Evolutionary conservation across 345 rosid species (phyloP).

Genomic region (Noccaea caerulescens): DNA sequence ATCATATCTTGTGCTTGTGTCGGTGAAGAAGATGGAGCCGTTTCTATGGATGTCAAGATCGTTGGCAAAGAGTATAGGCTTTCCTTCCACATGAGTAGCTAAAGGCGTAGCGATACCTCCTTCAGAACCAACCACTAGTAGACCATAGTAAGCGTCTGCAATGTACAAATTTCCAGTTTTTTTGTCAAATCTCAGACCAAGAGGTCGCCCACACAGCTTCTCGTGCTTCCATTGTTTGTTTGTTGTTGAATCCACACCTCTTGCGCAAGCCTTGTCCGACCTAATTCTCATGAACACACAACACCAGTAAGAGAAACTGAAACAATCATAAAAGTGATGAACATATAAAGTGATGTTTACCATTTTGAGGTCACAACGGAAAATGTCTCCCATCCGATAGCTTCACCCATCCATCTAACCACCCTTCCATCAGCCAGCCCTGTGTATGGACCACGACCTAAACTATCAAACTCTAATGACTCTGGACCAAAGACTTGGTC

Average conservation of each 20-base stretch:
- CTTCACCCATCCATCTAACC: conserved; percentile 96
- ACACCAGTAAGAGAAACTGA: conserved; percentile 12
- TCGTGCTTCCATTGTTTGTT: conserved; percentile 90
- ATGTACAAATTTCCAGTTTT: conserved; percentile 68
- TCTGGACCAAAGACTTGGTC: conserved; percentile 88
- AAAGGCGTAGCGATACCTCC: conserved; percentile 86
- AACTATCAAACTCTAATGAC: conserved; percentile 80
- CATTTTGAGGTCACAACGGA: conserved; percentile 75
- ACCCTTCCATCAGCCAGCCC: conserved; percentile 92
- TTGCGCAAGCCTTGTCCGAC: conserved; percentile 74
- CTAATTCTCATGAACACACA: conserved; percentile 44
- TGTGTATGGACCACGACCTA: conserved; percentile 86
- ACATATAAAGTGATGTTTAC: conserved; percentile 44
- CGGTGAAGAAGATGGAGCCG: conserved; percentile 94
- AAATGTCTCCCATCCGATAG: conserved; percentile 85
- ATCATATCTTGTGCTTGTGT: conserved; percentile 88
- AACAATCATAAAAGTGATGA: conserved; percentile 21
- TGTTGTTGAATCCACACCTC: conserved; percentile 87
- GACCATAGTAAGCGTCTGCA: conserved; percentile 94
- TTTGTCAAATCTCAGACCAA: conserved; percentile 79
- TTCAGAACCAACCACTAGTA: conserved; percentile 75
- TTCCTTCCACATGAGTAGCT: conserved; percentile 70
- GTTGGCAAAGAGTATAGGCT: conserved; percentile 84
- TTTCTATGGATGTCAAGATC: conserved; percentile 84
- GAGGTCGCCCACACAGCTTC: conserved; percentile 84